Evolutionary conservation across 2,329 filamentous ascomycete species (phyloP), one percentile per base, ranked within the genome.

Genomic region (Grosmannia serpens): DNA sequence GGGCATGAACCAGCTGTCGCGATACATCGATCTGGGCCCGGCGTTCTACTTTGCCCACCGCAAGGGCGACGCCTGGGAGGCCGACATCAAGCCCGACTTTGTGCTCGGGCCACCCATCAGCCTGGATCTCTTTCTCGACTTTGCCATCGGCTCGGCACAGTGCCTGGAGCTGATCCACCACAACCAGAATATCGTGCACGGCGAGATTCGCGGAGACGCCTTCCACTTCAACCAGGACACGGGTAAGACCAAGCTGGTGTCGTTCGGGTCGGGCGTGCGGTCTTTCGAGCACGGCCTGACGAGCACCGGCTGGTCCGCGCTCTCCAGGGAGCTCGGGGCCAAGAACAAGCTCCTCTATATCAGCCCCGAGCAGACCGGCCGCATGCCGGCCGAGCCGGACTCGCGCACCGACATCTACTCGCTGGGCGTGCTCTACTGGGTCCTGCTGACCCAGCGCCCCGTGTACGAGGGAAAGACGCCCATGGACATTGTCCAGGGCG

Each of bases 391-490:
- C 4, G 91, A 96, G 70, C 92, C 92, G 1, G 92, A 96, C 71
- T 89, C 83, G 50, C 83, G 92, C 47, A 96, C 92, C 20, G 92
- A 97, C 70, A 95, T 96, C 35, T 96, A 96, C 73, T 91, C 89
- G 0, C 75, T 96, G 1, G 92, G 92, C 4, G 85, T 96, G 46
- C 72, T 96, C 1, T 92, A 96, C 70, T 96, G 90, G 87, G 89
- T 83, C 10, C 81, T 95, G 67, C 75, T 95, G 52, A 88, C 89
- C 1, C 89, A 91, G 31, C 82, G 86, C 65, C 82, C 88, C 3
- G 87, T 90, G 0, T 96, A 94, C 64, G 85, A 87, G 41, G 92
- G 89, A 11, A 80, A 84, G 15, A 86, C 84, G 0, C 89, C 91
- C 0, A 81, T 96, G 60, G 91, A 96, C 66, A 90, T 96, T 51